Conservation (phyloP, 352 stramenopile species). For the Pelagophyceae sp. region DNA sequence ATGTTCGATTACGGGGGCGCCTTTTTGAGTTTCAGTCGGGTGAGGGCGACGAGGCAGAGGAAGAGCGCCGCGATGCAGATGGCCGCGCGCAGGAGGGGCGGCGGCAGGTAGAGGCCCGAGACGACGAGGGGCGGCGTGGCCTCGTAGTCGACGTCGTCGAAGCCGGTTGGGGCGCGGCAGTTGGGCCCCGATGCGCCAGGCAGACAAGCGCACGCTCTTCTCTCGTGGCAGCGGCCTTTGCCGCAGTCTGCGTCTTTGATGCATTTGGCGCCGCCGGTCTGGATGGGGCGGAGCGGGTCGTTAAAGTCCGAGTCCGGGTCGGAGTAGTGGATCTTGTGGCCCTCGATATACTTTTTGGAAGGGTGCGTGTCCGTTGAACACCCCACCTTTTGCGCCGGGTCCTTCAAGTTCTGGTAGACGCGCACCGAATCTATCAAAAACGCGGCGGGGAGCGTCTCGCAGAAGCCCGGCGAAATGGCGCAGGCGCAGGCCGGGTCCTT, state of each 20-base stretch:
- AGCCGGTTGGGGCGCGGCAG: conserved; percentile 4
- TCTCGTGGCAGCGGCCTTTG: neutral
- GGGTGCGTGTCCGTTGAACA: conserved; percentile 30
- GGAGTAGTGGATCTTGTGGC: conserved; percentile 28
- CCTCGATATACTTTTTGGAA: conserved; percentile 35
- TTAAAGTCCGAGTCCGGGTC: neutral
- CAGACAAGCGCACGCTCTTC: neutral
- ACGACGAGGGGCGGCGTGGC: neutral
- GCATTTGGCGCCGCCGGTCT: neutral
- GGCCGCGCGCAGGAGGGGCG: neutral
- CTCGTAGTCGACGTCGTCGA: conserved; percentile 18
- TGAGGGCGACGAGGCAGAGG: neutral
- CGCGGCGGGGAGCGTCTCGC: conserved; percentile 62
- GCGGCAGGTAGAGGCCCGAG: neutral
- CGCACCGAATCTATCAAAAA: conserved; percentile 76
- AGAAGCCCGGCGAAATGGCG: conserved; percentile 36
- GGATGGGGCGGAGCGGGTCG: neutral
- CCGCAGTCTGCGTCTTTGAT: neutral
- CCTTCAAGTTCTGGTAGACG: conserved; percentile 36
- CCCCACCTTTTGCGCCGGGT: conserved; percentile 34
- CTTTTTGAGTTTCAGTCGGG: neutral
- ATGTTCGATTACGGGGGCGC: too few relatives aligned
- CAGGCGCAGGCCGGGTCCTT: conserved; percentile 18
- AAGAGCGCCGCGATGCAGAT: neutral
- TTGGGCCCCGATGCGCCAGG: neutral